Evolutionary conservation across 139 green algal species (phyloP), one percentile per base, ranked within the genome.

Genomic region (Tetraselmis chui): DNA sequence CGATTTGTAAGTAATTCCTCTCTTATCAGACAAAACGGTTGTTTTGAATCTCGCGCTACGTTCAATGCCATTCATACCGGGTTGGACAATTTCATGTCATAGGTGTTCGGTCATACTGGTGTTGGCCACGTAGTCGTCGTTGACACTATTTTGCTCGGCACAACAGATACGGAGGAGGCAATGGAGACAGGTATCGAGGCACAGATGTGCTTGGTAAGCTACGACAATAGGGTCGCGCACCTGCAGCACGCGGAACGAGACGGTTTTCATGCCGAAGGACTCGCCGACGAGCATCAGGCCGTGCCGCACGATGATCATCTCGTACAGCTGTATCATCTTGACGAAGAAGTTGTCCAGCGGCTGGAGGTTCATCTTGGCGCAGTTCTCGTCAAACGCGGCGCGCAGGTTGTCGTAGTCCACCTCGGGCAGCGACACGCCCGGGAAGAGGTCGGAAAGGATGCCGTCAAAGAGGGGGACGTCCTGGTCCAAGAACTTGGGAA

Each of bases 221-320:
- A n/a, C n/a, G n/a, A n/a, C n/a, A n/a, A n/a, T n/a, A n/a, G n/a
- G n/a, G n/a, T n/a, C n/a, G n/a, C n/a, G n/a, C 18, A 67, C 45
- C 45, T 67, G 45, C 23, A 90, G 83, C n/a, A 91, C 78, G 31
- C 87, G 87, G 85, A 87, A 90, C 25, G 88, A 81, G 1, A 45
- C 81, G 1, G 90, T 94, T 87, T 94, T 94, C 87, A 91, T 92
- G 59, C 89, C 86, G 74, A 91, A 94, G 30, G 85, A 90, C 32
- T 89, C 30, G 2, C 88, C 88, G 11, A 92, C 88, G 30, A 92
- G 75, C 88, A 87, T 87, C 27, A 87, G 81, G 24, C 84, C 84
- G 45, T 87, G 84, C 30, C 84, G 81, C 77, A 79, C 89, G 27
- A 90, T 82, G 76, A 91, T 91, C 87, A 91, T 89, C 85, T 89